Evolutionary conservation across 768 basidiomycete genomes (phyloP), one percentile per base, ranked within the genome.

Genomic region (Trametes villosa): DNA sequence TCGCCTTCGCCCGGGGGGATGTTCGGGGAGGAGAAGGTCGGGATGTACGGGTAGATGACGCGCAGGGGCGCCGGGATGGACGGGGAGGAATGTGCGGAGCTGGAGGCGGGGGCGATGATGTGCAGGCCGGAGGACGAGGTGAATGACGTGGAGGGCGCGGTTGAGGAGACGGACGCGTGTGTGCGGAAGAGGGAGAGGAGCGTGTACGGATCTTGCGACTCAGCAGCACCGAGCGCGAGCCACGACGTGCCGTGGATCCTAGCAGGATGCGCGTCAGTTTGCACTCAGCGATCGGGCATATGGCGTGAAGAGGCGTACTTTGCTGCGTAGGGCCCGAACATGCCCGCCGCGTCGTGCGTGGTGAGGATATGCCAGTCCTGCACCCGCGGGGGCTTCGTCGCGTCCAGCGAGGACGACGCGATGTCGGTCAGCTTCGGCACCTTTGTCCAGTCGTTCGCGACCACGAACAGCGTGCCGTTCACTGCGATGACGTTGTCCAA

Each of bases 401-500:
- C 57, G 62, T 76, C 65, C 11, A 66, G 60, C 15, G 65, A 50
- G 5, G 80, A 76, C 5, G 82, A 82, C 0, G 73, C 77, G 24
- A 91, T 87, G 1, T 78, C 73, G 5, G 71, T 71, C 31, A 87
- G 70, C 1, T 80, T 59, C 1, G 93, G 94, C 50, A 93, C 81
- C n/a, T 77, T 74, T 2, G 78, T 71, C 6, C 80, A 79, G 60
- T 86, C 78, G 70, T 94, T 87, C 4, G 87, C 83, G 34, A 96
- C 86, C 59, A 96, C 72, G 72, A 86, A 92, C 61, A 92, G 81
- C 2, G 85, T 85, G 11, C 86, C 86, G 64, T 89, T 86, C 66
- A 82, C 77, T n/a, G 90, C 74, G 67, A 89, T 84, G n/a, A 92
- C 80, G 61, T 92, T 89, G 67, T 95, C 91, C 57, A 96, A 77